Conservation (phyloP, 129 eudicot species). For the Pittosporum tobira region DNA sequence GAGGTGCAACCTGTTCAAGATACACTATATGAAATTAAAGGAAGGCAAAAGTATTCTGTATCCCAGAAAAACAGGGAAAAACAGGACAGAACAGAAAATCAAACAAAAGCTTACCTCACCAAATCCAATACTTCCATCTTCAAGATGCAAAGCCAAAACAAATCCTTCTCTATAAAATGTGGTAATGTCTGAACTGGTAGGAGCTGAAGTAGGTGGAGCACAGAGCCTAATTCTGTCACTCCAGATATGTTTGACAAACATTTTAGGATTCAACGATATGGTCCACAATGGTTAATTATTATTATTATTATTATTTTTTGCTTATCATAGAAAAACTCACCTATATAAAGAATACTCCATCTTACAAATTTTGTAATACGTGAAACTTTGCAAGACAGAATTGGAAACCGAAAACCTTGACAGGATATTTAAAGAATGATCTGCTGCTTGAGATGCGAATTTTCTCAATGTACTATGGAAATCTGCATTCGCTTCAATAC, state of each 20-base stretch:
- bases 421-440: slow-evolving; percentile 43
- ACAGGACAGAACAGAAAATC: neutral
- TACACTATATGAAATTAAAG: slow-evolving; percentile 6
- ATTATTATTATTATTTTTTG: no score
- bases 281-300: neutral
- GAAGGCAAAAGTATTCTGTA: neutral
- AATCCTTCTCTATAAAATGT: slow-evolving; percentile 65
- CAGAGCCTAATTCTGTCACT: slow-evolving; percentile 58
- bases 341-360: slow-evolving; percentile 63
- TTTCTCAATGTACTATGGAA: slow-evolving; percentile 70
- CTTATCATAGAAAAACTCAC: slow-evolving; percentile 23
- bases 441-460: slow-evolving; percentile 55
- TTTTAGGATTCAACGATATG: neutral
- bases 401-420: slow-evolving; percentile 35
- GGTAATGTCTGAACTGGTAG: slow-evolving; percentile 21
- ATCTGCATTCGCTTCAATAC: slow-evolving; percentile 63
- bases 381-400: slow-evolving; percentile 20
- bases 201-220: slow-evolving; percentile 75
- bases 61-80: no score
- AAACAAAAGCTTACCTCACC: slow-evolving; percentile 60
- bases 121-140: slow-evolving; percentile 76
- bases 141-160: slow-evolving; percentile 54
- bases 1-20: slow-evolving; percentile 75
- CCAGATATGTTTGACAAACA: slow-evolving; percentile 12
- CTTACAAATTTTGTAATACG: slow-evolving; percentile 31